These are phyloP conservation scores for Cryptococcus depauperatus DNA, from an alignment of 1,284 basidiomycete genomes.

Conservation along the genomic window DNA sequence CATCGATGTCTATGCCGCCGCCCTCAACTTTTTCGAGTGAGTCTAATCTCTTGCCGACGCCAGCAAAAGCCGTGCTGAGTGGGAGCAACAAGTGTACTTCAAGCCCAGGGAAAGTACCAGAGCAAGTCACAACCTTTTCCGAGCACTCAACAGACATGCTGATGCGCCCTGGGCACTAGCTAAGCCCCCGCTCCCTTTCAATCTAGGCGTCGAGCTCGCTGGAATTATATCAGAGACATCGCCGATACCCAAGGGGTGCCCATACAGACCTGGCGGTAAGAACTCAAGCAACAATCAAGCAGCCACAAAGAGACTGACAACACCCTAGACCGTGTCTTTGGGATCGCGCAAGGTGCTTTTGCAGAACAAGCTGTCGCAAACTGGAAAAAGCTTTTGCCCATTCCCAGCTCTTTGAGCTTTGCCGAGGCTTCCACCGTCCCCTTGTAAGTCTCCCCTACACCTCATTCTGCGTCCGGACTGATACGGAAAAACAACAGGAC, in stretches of 20 bases:
- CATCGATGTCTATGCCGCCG: conserved; percentile 61
- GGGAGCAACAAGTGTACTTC: conserved; percentile 52
- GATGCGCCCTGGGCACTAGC: conserved; percentile 17
- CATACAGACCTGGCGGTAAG: conserved; percentile 60
- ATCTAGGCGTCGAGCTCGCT: conserved; percentile 76
- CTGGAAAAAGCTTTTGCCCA: conserved; percentile 50
- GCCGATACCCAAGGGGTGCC: conserved; percentile 73
- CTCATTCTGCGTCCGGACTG: no score
- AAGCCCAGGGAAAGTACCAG: conserved; percentile 83
- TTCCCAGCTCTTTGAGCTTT: conserved; percentile 58
- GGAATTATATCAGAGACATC: conserved; percentile 66
- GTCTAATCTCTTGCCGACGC: conserved; percentile 33
- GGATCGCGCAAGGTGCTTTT: conserved; percentile 66
- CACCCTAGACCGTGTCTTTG: conserved; percentile 69
- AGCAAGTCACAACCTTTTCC: conserved; percentile 38
- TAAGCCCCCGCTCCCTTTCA: conserved; percentile 74
- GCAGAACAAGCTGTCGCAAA: conserved; percentile 61
- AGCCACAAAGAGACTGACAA: background rate
- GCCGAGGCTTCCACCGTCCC: conserved; percentile 53
- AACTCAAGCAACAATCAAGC: background rate
- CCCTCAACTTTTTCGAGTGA: conserved; percentile 41
- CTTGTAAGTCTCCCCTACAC: conserved; percentile 20
- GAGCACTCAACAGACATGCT: background rate
- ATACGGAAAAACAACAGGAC: conserved; percentile 46
- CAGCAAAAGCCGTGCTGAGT: conserved; percentile 49